Conservation (phyloP, 345 rosid genomes). For the Diplotaxis tenuifolia region DNA sequence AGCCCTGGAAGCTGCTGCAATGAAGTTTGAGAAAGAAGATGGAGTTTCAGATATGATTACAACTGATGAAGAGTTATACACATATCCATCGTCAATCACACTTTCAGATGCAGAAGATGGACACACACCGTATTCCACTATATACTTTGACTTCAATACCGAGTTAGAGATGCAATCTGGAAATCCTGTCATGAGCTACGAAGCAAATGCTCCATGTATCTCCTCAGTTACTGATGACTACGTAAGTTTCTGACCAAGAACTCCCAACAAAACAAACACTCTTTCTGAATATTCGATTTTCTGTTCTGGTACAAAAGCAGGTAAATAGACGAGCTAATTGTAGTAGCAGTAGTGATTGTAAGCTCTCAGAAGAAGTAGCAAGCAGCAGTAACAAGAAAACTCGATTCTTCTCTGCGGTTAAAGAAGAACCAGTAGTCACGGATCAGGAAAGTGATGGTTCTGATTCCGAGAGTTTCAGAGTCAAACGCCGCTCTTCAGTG, state of each 20-base stretch:
- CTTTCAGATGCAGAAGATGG: constrained; percentile 45
- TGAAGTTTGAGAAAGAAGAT: constrained; percentile 65
- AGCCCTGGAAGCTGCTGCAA: constrained; percentile 84
- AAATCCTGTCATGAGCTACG: constrained; percentile 24
- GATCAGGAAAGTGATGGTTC: constrained; percentile 79
- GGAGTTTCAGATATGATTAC: constrained; percentile 36
- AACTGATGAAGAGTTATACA: constrained; percentile 51
- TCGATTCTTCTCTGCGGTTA: constrained; percentile 39
- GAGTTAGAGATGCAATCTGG: constrained; percentile 11
- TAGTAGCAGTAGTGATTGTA: constrained; percentile 43
- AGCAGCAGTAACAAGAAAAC: constrained; percentile 35
- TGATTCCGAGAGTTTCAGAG: constrained; percentile 81
- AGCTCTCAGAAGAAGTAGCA: constrained; percentile 42
- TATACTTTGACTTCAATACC: constrained; percentile 41
- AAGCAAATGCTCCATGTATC: constrained; percentile 52
- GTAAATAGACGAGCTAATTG: constrained; percentile 43
- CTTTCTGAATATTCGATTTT: not conserved
- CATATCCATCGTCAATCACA: constrained; percentile 46
- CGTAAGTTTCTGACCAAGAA: constrained; percentile 51
- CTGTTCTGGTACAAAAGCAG: constrained; percentile 40
- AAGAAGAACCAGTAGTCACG: constrained; percentile 36
- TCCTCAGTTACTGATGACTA: constrained; percentile 45
- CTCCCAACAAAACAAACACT: not conserved
- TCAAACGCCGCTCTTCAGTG: constrained; percentile 74
- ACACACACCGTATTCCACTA: constrained; percentile 68